Evolutionary conservation across 2,329 filamentous ascomycete species (phyloP), one percentile per base, ranked within the genome.

Genomic region (Onygenales sp.): DNA sequence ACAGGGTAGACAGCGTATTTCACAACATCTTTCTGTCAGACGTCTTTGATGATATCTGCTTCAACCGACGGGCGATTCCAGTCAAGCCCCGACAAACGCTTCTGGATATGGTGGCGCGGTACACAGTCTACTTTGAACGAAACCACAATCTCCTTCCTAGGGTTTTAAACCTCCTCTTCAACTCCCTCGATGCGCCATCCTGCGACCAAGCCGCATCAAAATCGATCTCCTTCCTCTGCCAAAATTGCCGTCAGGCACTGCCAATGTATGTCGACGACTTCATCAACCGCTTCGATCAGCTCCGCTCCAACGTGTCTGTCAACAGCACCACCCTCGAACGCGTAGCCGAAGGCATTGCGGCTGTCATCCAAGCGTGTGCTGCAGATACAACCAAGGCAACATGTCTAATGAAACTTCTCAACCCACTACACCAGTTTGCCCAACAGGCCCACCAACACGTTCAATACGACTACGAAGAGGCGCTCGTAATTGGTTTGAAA

Each of bases 151-250:
- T 73, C 33, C 64, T 75, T 36, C 65, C 71, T 1, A 61, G 65
- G 31, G 67, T 71, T 8, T 58, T 75, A 17, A 74, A 70, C 42
- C 72, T 75, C 50, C 59, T 75, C 5, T 75, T 75, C 55, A 67
- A 67, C 4, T 74, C 73, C 3, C 60, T 75, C 45, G 69, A 70
- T 36, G 63, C 70, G 49, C 63, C 65, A n/a, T 59, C 64, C 4
- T 73, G 70, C 54, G 70, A 72, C 6, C 64, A 68, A 51, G 61
- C 67, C 14, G 72, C 73, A 37, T 73, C 73, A 7, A 65, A 67
- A 32, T 74, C 73, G 6, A 73, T 75, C 37, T 64, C 69, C 37
- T 64, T 64, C 14, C 67, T 75, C 6, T 74, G 72, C 56, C 70
- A 73, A 51, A 72, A 69, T 9, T 74, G 73, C 46, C 65, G 71